Evolutionary conservation across 805 yeast species (phyloP), one percentile per base, ranked within the genome.

Genomic region (Schizosaccharomyces osmophilus): DNA sequence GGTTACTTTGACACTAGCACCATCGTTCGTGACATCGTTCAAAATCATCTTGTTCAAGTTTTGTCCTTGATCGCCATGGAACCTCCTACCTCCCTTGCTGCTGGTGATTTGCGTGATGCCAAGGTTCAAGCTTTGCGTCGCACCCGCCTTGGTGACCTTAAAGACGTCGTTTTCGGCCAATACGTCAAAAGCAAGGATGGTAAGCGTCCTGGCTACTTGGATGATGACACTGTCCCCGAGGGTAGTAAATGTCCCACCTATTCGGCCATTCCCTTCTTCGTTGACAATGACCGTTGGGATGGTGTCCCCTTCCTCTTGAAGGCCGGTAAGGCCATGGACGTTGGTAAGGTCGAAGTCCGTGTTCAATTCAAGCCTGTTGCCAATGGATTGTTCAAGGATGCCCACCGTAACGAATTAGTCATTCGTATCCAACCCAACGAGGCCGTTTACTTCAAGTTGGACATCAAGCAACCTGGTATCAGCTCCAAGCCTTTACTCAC

Each of bases 11-110:
- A 93, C 73, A 77, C 78, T 62, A 87, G 89, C 69, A 98, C 98
- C 63, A 93, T 93, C 70, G 85, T 93, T 67, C 82, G 98, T 73
- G 98, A 93, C 70, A 97, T 93, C 59, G 90, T 93, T 87, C 98
- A 93, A 77, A 93, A 93, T 78, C 98, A 93, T 75, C 74, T 93
- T 68, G 78, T 90, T 69, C 98, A 93, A 75, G 95, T 90, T 29
- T 75, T 93, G 70, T 89, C 97, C 4, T 73, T 93, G 62, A 75
- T 90, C 64, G 85, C 96, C 62, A 90, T 93, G 96, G 97, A 93
- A 71, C 81, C 95, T 72, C 98, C 98, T n/a, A 83, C 80, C 32
- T 79, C 89, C n/a, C 84, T 85, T 67, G 85, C 84, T 67, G 88
- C 97, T 1, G 98, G 93, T 75, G 83, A 90, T 51, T 82, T 93